Base-by-base conservation (phyloP, 2,329 filamentous ascomycete genomes). In the Fusarium albidum region DNA sequence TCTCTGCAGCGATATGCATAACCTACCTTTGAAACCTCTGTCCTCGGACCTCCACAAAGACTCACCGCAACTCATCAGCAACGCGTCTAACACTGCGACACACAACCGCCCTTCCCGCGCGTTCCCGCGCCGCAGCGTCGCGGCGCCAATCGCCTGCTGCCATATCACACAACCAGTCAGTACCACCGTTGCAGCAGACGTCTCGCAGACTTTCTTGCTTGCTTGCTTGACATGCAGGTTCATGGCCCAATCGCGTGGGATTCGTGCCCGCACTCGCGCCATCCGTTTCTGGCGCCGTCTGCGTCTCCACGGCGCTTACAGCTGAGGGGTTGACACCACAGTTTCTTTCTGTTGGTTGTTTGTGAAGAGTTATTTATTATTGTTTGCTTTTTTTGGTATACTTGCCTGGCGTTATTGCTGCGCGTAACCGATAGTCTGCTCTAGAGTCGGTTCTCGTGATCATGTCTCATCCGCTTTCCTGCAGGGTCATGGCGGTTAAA, bases 101-200 rank as follows among this genome's bases (percentile, higher is more conserved):
- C 18, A 31, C 50, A 65, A 37, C 55, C 63, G 63, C 60, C 53
- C 28, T 57, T 55, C 49, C 43, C 63, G 58, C 63, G 63, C 54
- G 48, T 48, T 32, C 38, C 46, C 48, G 48, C 52, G 34, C 55
- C 42, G 42, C 45, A 52, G 48, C 43, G 21, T 15, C 18, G 21
- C 38, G 26, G 8, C 12, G 12, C 44, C 56, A 55, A 60, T 52
- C 37, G 25, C 28, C 43, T 14, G 32, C 13, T 17, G 43, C 29
- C 21, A 26, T 56, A 40, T 25, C 39, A 40, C 26, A 49, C 48
- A n/a, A n/a, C n/a, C n/a, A n/a, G n/a, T n/a, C n/a, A 49, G 46
- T 45, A 27, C 18, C 14, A 40, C 45, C 25, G 28, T 21, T 49
- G 42, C 45, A 38, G 27, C 51, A 39, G 27, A 7, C 44, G 13